These are phyloP conservation scores for Chalciporus sp. DNA, from an alignment of 1,284 basidiomycete species.

Conservation along the genomic window DNA sequence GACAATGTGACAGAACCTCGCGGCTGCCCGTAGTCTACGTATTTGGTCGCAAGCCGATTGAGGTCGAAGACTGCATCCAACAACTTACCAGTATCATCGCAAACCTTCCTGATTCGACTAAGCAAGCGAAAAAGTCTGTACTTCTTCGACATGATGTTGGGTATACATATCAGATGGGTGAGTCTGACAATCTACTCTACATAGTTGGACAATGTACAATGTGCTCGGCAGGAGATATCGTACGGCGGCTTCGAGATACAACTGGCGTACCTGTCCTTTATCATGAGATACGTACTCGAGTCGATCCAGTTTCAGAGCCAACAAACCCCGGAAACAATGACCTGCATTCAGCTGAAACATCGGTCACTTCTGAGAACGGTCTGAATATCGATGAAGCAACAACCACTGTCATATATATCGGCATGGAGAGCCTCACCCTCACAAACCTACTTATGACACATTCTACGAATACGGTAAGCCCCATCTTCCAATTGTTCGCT, in stretches of 20 bases:
- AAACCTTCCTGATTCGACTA: slow-evolving; percentile 4
- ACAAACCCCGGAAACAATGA: not conserved
- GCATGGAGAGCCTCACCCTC: slow-evolving; percentile 79
- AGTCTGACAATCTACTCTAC: slow-evolving; percentile 7
- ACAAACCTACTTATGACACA: slow-evolving; percentile 89
- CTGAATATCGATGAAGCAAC: slow-evolving; percentile 6
- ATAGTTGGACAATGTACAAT: not conserved
- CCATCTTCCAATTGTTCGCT: not conserved
- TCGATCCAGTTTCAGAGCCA: slow-evolving; percentile 17
- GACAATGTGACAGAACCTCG: slow-evolving; percentile 55
- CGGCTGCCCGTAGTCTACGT: slow-evolving; percentile 85
- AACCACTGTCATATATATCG: slow-evolving; percentile 77
- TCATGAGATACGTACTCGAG: slow-evolving; percentile 17
- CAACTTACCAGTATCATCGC: slow-evolving; percentile 43
- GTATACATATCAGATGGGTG: slow-evolving; percentile 74
- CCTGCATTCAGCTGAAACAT: not conserved
- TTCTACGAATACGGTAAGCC: slow-evolving; percentile 40
- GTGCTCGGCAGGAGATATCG: slow-evolving; percentile 38
- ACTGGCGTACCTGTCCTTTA: slow-evolving; percentile 19
- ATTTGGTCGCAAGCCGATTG: slow-evolving; percentile 69
- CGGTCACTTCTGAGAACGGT: not conserved
- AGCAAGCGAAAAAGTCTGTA: slow-evolving; percentile 29
- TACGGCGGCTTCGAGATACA: slow-evolving; percentile 32
- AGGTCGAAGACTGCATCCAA: slow-evolving; percentile 52
- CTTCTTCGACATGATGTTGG: slow-evolving; percentile 80